Evolutionary conservation across 805 yeast species (phyloP), one percentile per base, ranked within the genome.

Genomic region (Helenozyma baotianmanensis): DNA sequence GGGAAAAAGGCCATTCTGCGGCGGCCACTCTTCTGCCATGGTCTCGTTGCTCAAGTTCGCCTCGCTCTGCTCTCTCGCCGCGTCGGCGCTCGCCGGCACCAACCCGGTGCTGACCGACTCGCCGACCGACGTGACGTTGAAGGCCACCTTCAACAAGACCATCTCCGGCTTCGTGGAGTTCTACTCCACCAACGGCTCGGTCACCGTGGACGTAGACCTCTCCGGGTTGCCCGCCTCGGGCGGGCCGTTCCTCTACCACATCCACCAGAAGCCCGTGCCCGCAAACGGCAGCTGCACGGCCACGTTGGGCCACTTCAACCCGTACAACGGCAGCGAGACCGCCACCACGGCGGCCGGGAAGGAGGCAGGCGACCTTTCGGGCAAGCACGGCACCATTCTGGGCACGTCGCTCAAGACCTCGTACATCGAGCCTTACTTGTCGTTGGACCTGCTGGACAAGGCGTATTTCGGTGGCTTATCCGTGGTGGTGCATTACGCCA

Each of bases 181-280:
- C 36, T 37, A 51, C 12, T 48, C 56, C 21, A 21, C 41, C 19
- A 54, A 61, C 37, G 69, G 69, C 9, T 36, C 60, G 7, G 64
- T 64, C 12, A 38, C 38, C 23, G 62, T 64, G 8, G 35, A 41
- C 15, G 64, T 62, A n/a, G 51, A 60, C 31, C 30, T 64, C 21
- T 24, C 42, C 9, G 55, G 52, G 18, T 58, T 65, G 43, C 70
- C 70, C 9, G 21, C 39, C 11, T 18, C 39, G 3, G 66, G 66
- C 15, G 68, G 68, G 12, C 67, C 68, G 17, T 65, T 62, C 54
- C 35, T 50, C 23, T 65, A 65, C 56, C 68, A 62, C 43, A 52
- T 65, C 36, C 69, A 65, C 45, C 49, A 55, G 32, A 32, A 38
- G 21, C 56, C 64, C 10, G 68, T 65, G 23, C 70, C 70, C 9